Evolutionary conservation across 2,329 filamentous ascomycete species (phyloP), one percentile per base, ranked within the genome.

Genomic region (Scedosporium boydii): DNA sequence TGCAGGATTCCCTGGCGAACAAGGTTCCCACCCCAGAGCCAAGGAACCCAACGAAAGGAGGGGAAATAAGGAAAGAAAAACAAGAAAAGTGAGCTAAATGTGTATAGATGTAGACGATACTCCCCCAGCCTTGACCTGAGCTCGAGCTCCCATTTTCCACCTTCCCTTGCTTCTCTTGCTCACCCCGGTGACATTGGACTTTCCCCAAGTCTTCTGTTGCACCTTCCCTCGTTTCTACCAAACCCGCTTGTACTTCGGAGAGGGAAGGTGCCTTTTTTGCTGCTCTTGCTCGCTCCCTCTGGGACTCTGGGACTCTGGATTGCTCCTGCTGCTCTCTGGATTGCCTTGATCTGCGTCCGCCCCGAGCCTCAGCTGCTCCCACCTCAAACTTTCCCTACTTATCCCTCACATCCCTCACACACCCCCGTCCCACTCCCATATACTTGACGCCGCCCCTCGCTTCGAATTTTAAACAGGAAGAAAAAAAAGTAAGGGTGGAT

Each of bases 361-460:
- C 60, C 51, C 53, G 51, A 62, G 41, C 60, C 53, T 58, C 60
- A 62, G 38, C 60, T 62, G 53, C 60, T 57, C 60, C 60, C 46
- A 26, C 46, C 60, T 62, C 60, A 62, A 62, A 62, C 60, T 48
- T 44, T 51, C 18, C 46, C 51, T 58, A 62, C 60, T 58, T 62
- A 61, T 62, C 53, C 51, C 60, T 41, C 57, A 44, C 21, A 61
- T 62, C 41, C 51, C 60, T 41, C 57, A 44, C 21, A 59, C 29
- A 29, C 48, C 46, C 34, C 60, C 62, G 57, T 21, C 41, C 23
- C 61, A 27, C 58, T 61, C 58, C 65, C 61, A 64, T 70, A 56
- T 72, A 70, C 68, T 69, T 71, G 69, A 72, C 67, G 67, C 68
- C 64, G 66, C 61, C 62, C 66, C 60, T 64, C 64, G 61, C 67